Evolutionary conservation across 495 filamentous ascomycete species (phyloP).

Genomic region (Penicillium arizonense): DNA sequence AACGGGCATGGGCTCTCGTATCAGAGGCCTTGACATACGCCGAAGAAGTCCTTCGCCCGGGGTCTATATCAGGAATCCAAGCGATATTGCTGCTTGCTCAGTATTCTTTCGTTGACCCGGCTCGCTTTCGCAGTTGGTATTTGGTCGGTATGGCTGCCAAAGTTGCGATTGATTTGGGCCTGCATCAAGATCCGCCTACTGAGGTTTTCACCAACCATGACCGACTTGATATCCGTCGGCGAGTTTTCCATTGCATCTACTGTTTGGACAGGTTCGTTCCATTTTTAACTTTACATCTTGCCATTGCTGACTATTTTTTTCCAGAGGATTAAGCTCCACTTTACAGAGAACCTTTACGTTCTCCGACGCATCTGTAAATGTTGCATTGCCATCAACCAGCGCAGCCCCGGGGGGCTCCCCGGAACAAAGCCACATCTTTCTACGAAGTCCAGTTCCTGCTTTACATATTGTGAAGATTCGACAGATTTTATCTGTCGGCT

Average conservation of each 20-base stretch:
- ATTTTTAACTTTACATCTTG: neutral
- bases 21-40: slow-evolving; percentile 69
- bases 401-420: slow-evolving; percentile 31
- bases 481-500: slow-evolving; percentile 74
- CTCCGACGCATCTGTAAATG: slow-evolving; percentile 80
- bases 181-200: slow-evolving; percentile 83
- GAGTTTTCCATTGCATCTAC: slow-evolving; percentile 84
- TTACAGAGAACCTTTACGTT: slow-evolving; percentile 83
- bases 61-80: slow-evolving; percentile 78
- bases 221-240: slow-evolving; percentile 70
- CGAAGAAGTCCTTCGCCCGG: slow-evolving; percentile 78
- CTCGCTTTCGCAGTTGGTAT: slow-evolving; percentile 88
- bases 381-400: slow-evolving; percentile 50
- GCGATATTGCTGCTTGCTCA: slow-evolving; percentile 79
- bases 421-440: slow-evolving; percentile 44
- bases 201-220: slow-evolving; percentile 58
- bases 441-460: slow-evolving; percentile 47
- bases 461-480: slow-evolving; percentile 74
- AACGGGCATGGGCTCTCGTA: slow-evolving; percentile 64
- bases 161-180: slow-evolving; percentile 79
- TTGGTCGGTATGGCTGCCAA: slow-evolving; percentile 83
- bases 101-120: slow-evolving; percentile 84
- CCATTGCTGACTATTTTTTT: slow-evolving; percentile 2
- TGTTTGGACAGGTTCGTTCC: slow-evolving; percentile 71
- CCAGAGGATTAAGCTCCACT: slow-evolving; percentile 76